Conservation (phyloP, 1,139 yeast species). For the Meyerozyma smithsonii region DNA sequence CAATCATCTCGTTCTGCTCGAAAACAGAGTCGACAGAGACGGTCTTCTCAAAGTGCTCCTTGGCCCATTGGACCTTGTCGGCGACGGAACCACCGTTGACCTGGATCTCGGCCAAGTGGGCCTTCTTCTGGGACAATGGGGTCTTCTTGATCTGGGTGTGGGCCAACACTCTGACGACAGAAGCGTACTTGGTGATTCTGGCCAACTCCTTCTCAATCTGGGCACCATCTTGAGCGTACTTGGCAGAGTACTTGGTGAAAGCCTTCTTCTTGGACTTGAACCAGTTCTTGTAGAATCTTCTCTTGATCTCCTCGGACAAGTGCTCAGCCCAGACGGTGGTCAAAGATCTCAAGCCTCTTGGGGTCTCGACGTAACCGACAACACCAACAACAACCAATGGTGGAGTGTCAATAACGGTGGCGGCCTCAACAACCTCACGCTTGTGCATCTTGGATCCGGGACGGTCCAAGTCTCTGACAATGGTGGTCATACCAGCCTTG, state of each 20-base stretch:
- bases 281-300: slow-evolving; percentile 99
- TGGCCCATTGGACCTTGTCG: slow-evolving; percentile 98
- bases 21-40: slow-evolving; percentile 92
- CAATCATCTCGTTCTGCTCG: slow-evolving; percentile 98
- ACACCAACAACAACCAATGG: slow-evolving; percentile 99
- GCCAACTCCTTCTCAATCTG: slow-evolving; percentile 95
- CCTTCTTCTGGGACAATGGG: slow-evolving; percentile 98
- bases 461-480: slow-evolving; percentile 99
- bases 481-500: slow-evolving; percentile 99
- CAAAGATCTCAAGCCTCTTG: slow-evolving; percentile 99
- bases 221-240: slow-evolving; percentile 90
- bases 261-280: slow-evolving; percentile 99
- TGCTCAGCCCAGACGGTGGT: slow-evolving; percentile 99
- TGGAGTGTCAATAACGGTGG: slow-evolving; percentile 98
- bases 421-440: slow-evolving; percentile 99
- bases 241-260: slow-evolving; percentile 99
- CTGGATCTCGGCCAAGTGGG: slow-evolving; percentile 99
- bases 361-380: slow-evolving; percentile 99
- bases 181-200: slow-evolving; percentile 97
- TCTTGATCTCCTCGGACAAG: slow-evolving; percentile 97
- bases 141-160: slow-evolving; percentile 99
- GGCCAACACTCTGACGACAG: slow-evolving; percentile 97
- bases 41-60: slow-evolving; percentile 98
- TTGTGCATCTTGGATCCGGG: slow-evolving; percentile 99
- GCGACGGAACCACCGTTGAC: slow-evolving; percentile 98